Percentiles rank a stretch among this genome's conserved stretches.
Conservation (phyloP, 2,329 filamentous ascomycete genomes). For the Apiospora phragmitis region DNA sequence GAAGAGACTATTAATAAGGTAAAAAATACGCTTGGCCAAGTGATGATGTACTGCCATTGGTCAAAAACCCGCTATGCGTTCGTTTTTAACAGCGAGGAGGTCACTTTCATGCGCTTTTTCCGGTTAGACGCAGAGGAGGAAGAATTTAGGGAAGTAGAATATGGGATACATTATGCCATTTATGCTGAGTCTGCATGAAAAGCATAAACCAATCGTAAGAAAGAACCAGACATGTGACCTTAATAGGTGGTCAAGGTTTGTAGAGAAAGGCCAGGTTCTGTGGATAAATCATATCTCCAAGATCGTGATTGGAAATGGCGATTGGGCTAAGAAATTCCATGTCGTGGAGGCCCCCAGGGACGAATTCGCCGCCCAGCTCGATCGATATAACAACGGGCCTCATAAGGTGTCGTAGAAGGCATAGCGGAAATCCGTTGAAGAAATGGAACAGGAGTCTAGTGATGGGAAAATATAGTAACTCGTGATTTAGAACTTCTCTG, state of each 20-base stretch:
- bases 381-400: not conserved
- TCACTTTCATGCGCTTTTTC: not conserved
- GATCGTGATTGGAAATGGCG: not conserved
- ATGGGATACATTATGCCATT: not conserved
- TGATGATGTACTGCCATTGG: not conserved
- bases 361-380: not conserved
- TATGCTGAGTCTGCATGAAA: not conserved
- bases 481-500: too few species aligned
- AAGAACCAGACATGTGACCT: not conserved
- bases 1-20: not conserved
- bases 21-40: not conserved
- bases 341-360: not conserved
- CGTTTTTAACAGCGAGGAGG: not conserved
- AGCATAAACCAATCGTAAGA: not conserved
- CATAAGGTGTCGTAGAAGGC: too few species aligned
- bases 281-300: not conserved
- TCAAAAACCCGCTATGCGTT: not conserved
- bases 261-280: not conserved
- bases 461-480: too few species aligned
- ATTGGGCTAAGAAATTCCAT: not conserved
- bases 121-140: not conserved
- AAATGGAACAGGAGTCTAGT: too few species aligned
- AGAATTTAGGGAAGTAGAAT: not conserved
- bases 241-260: not conserved
- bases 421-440: too few species aligned